These are phyloP conservation scores for Starmerella kuoi DNA, from an alignment of 805 yeast species.

Conservation along the genomic window DNA sequence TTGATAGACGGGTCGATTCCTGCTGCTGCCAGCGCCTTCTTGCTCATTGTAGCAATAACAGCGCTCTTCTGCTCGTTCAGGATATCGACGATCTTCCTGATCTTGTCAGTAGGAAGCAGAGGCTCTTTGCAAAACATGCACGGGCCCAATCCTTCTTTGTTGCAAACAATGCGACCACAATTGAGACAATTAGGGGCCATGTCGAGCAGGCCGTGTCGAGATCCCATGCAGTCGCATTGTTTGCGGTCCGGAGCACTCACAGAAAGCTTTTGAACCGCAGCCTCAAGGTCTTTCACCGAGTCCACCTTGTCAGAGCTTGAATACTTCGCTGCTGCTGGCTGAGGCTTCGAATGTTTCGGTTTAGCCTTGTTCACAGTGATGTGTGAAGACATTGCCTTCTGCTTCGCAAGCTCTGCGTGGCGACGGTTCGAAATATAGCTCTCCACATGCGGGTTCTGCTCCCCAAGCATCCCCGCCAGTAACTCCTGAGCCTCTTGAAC, in stretches of 20 bases:
- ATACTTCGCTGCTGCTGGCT: background rate
- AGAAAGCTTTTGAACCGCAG: slow-evolving; percentile 45
- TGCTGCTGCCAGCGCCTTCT: slow-evolving; percentile 31
- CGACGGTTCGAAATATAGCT: slow-evolving; percentile 14
- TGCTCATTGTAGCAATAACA: slow-evolving; percentile 28
- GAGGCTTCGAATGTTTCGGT: background rate
- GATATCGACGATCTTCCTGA: slow-evolving; percentile 41
- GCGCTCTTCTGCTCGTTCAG: slow-evolving; percentile 43
- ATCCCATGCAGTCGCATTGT: slow-evolving; percentile 72
- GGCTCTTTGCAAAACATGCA: slow-evolving; percentile 72
- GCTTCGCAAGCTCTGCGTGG: slow-evolving; percentile 1
- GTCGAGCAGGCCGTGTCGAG: slow-evolving; percentile 76
- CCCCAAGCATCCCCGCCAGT: slow-evolving; percentile 17
- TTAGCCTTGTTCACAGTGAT: slow-evolving; percentile 1
- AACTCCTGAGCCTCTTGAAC: slow-evolving; percentile 19
- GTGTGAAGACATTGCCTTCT: slow-evolving; percentile 1
- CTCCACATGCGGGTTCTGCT: slow-evolving; percentile 6
- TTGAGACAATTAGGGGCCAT: slow-evolving; percentile 86
- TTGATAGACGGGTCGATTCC: slow-evolving; percentile 24
- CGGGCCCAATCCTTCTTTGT: slow-evolving; percentile 79
- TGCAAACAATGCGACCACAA: slow-evolving; percentile 90
- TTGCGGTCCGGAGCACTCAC: slow-evolving; percentile 29
- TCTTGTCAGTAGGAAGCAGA: slow-evolving; percentile 52
- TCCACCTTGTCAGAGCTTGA: slow-evolving; percentile 35
- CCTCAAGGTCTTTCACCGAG: slow-evolving; percentile 52